Conservation (phyloP, 2,329 filamentous ascomycete genomes). For the Fusarium sp. region DNA sequence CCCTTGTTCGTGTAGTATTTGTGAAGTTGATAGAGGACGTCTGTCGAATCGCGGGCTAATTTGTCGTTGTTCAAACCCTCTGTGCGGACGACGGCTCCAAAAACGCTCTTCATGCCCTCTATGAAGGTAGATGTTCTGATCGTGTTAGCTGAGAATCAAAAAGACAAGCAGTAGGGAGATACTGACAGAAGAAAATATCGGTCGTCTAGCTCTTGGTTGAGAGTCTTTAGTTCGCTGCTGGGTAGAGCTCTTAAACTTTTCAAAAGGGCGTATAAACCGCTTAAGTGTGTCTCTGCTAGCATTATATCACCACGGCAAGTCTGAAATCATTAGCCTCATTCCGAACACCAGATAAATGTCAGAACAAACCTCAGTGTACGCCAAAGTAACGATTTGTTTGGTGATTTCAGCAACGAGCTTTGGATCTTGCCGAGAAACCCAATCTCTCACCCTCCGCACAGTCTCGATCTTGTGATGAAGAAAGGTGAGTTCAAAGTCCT, state of each 20-base stretch:
- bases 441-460: conserved; percentile 11
- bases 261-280: conserved; percentile 2
- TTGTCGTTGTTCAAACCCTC: rapidly evolving
- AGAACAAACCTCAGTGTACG: conserved; percentile 16
- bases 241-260: not conserved
- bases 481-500: conserved; percentile 15
- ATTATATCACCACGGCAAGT: conserved; percentile 5
- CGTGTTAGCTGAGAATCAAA: rapidly evolving
- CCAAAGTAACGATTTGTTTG: conserved; percentile 8
- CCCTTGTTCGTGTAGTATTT: conserved; percentile 1
- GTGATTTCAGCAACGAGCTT: not conserved
- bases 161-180: rapidly evolving
- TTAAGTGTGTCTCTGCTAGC: conserved; percentile 15
- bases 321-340: not conserved
- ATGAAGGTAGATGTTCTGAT: conserved; percentile 1
- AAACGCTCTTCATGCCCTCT: conserved; percentile 1
- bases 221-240: not conserved
- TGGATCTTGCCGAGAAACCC: not conserved
- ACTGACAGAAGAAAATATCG: conserved; percentile 17
- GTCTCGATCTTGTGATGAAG: conserved; percentile 16
- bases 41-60: rapidly evolving
- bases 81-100: not conserved
- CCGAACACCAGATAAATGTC: rapidly evolving
- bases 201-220: conserved; percentile 7
- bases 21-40: not conserved